phyloP scores from a whole-genome alignment of 2,329 filamentous ascomycete species.

The Aspergillus jensenii region DNA sequence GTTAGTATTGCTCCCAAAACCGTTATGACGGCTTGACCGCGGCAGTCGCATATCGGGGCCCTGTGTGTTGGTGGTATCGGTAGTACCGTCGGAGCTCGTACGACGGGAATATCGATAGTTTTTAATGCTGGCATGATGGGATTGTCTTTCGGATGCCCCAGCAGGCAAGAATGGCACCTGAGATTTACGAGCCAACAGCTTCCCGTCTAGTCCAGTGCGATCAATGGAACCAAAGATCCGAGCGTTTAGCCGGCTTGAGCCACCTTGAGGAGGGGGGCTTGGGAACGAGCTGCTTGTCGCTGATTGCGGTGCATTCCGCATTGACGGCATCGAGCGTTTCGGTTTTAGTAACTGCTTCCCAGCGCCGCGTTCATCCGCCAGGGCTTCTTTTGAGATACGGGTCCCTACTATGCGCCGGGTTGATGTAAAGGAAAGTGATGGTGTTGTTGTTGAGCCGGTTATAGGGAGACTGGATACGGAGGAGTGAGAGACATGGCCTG shows the following conservation, averaged over 20 bases:
- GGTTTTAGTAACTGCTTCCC: conserved; percentile 56
- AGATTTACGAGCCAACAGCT: conserved; percentile 54
- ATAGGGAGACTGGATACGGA: conserved; percentile 65
- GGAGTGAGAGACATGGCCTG: conserved; percentile 67
- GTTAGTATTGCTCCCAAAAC: conserved; percentile 46
- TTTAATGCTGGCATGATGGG: conserved; percentile 76
- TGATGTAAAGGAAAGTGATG: conserved; percentile 59
- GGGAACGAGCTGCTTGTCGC: conserved; percentile 32
- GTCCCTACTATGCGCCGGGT: conserved; percentile 59
- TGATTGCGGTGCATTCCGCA: conserved; percentile 47
- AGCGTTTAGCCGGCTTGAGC: conserved; percentile 30
- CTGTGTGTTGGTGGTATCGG: conserved; percentile 47
- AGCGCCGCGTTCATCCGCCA: conserved; percentile 50
- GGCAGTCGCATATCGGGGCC: conserved; percentile 42
- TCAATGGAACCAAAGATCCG: conserved; percentile 74
- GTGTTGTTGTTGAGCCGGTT: conserved; percentile 59
- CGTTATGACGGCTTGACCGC: conserved; percentile 47
- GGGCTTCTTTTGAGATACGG: conserved; percentile 35
- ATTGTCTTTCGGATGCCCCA: conserved; percentile 69
- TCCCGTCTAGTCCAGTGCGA: conserved; percentile 44
- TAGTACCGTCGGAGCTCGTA: conserved; percentile 73
- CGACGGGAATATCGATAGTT: conserved; percentile 70
- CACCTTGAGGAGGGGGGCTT: conserved; percentile 40
- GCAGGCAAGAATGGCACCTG: conserved; percentile 77
- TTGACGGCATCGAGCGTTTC: conserved; percentile 61